phyloP scores from a whole-genome alignment of 108 stramenopile species.

The Pseudonitzschia pungens region DNA sequence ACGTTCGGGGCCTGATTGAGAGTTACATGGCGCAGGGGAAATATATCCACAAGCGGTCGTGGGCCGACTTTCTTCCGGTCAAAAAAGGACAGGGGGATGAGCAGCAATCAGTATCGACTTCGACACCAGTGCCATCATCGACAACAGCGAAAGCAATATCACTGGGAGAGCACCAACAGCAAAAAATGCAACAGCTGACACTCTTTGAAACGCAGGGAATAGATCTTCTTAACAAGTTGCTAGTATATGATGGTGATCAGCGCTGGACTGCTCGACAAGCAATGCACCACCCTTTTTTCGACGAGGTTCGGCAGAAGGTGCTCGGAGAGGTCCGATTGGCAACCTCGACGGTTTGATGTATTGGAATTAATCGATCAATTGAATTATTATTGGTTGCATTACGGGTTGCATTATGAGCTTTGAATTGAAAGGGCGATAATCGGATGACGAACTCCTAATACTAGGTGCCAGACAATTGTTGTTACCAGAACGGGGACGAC shows the following conservation, averaged over 20 bases:
- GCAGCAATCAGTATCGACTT: no score
- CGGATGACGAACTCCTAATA: no score
- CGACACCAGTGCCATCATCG: no score
- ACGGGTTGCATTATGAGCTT: no score
- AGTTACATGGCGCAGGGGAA: conserved; percentile 24
- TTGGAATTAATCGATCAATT: no score
- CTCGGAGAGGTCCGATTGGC: conserved; percentile 5
- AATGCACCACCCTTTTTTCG: conserved; percentile 83
- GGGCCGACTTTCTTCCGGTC: conserved; percentile 4
- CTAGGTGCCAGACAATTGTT: no score
- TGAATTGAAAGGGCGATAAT: no score
- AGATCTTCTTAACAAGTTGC: conserved; percentile 72
- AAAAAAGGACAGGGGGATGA: background rate
- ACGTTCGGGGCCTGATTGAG: conserved; percentile 36
- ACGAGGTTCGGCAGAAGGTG: conserved; percentile 52
- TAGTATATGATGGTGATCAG: conserved; percentile 80
- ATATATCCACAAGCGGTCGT: background rate
- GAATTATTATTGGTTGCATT: no score
- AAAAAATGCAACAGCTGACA: background rate
- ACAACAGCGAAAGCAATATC: background rate
- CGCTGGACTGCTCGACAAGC: conserved; percentile 83
- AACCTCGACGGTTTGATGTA: background rate
- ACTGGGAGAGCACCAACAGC: background rate
- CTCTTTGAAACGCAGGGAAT: conserved; percentile 42
- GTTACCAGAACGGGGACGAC: no score